Evolutionary conservation across 768 basidiomycete genomes (phyloP).

Genomic region (Gloeophyllum trabeum): DNA sequence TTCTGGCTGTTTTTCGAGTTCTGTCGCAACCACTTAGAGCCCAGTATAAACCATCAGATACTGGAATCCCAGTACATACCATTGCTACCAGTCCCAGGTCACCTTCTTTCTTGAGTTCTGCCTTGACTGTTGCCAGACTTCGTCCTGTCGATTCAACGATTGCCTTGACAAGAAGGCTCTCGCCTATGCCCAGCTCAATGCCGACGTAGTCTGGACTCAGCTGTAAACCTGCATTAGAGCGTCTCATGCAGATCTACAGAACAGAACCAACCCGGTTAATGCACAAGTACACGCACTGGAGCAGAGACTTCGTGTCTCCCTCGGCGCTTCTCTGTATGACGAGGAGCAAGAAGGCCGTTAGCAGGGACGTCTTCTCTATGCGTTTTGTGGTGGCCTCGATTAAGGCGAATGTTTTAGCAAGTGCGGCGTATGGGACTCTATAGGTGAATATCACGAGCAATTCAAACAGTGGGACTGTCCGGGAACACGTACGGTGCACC

Average conservation of each 20-base stretch:
- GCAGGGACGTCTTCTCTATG: constrained; percentile 79
- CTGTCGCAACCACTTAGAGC: constrained; percentile 25
- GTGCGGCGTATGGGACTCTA: constrained; percentile 90
- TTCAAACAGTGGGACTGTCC: constrained; percentile 1
- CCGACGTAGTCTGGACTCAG: constrained; percentile 92
- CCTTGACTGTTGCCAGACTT: constrained; percentile 69
- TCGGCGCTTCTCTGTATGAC: constrained; percentile 81
- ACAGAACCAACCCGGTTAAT: constrained; percentile 73
- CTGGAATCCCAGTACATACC: constrained; percentile 30
- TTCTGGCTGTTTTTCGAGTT: constrained; percentile 90
- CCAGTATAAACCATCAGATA: not conserved
- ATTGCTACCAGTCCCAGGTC: constrained; percentile 96
- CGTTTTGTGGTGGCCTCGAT: constrained; percentile 96
- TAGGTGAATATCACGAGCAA: not conserved
- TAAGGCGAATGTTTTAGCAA: constrained; percentile 76
- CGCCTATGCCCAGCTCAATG: constrained; percentile 92
- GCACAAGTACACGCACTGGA: constrained; percentile 90
- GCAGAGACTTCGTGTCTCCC: constrained; percentile 61
- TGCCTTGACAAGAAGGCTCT: constrained; percentile 88
- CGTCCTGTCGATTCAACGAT: constrained; percentile 95
- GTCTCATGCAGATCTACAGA: not conserved
- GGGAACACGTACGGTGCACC: constrained; percentile 61
- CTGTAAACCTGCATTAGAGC: constrained; percentile 29
- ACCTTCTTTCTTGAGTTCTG: constrained; percentile 89
- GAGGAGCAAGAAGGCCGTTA: constrained; percentile 82